Conservation (phyloP, 306 rosid species). For the Lathyrus tuberosus region DNA sequence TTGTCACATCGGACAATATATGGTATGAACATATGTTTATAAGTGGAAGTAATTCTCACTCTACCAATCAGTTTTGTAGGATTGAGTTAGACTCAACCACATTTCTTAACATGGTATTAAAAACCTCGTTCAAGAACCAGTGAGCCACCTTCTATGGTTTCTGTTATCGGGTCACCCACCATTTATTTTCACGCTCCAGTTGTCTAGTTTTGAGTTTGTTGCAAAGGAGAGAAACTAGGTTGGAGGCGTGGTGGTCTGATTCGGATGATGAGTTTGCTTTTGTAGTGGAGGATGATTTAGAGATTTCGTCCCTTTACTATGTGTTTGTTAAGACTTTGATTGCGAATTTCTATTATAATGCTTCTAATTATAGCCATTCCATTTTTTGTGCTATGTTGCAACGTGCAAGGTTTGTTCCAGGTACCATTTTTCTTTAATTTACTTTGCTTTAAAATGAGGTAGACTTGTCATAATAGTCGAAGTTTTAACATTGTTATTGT, state of each 20-base stretch:
- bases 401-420: slow-evolving; percentile 99
- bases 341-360: slow-evolving; percentile 71
- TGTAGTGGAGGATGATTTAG: slow-evolving; percentile 90
- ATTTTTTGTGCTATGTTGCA: slow-evolving; percentile 82
- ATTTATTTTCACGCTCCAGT: no score
- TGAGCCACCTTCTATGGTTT: no score
- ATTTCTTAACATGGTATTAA: no score
- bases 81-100: no score
- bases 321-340: slow-evolving; percentile 73
- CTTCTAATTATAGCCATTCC: slow-evolving; percentile 74
- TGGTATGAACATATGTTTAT: no score
- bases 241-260: slow-evolving; percentile 98
- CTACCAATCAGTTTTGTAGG: no score
- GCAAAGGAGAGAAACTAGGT: slow-evolving; percentile 36
- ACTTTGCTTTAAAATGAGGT: neutral
- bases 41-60: no score
- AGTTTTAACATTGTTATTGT: neutral
- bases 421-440: slow-evolving; percentile 53
- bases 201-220: no score
- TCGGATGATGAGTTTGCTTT: slow-evolving; percentile 79
- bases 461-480: neutral
- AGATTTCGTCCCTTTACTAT: slow-evolving; percentile 81
- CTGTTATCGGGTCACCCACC: no score
- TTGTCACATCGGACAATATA: no score
- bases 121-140: no score